These are phyloP conservation scores for Rhodotorula sp. DNA, from an alignment of 1,284 basidiomycete genomes.

Conservation along the genomic window DNA sequence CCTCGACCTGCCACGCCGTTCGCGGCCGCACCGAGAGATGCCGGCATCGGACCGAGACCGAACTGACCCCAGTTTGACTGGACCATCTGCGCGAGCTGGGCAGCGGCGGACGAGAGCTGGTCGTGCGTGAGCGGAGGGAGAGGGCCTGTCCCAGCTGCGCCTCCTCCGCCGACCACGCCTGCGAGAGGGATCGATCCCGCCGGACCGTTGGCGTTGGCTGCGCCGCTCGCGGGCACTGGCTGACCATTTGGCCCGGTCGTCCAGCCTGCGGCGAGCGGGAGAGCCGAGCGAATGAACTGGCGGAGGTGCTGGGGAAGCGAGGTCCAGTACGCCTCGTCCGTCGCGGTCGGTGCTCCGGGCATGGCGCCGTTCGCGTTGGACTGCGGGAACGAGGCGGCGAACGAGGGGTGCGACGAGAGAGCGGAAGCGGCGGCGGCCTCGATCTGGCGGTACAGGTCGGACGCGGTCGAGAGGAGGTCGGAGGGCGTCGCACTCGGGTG, in stretches of 20 bases:
- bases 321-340: conserved; percentile 62
- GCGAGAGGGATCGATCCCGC: conserved; percentile 9
- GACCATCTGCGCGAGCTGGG: conserved; percentile 47
- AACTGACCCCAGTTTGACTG: conserved; percentile 45
- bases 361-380: neutral
- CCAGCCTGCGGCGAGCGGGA: conserved; percentile 53
- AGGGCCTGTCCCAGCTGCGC: conserved; percentile 11
- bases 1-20: conserved; percentile 1
- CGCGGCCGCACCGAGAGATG: neutral
- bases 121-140: conserved; percentile 45
- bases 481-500: conserved; percentile 34
- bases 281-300: conserved; percentile 59
- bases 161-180: conserved; percentile 7
- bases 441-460: conserved; percentile 60
- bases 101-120: conserved; percentile 46
- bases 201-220: neutral
- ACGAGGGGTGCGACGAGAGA: conserved; percentile 36
- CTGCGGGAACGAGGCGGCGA: conserved; percentile 39
- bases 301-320: conserved; percentile 58
- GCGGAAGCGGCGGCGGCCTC: conserved; percentile 53
- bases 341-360: conserved; percentile 24
- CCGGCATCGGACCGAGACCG: conserved; percentile 36
- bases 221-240: conserved; percentile 14
- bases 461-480: conserved; percentile 59
- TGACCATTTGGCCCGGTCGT: conserved; percentile 33